Conservation (phyloP, 1,139 yeast genomes). For the Entelexis sorbosivorans region DNA sequence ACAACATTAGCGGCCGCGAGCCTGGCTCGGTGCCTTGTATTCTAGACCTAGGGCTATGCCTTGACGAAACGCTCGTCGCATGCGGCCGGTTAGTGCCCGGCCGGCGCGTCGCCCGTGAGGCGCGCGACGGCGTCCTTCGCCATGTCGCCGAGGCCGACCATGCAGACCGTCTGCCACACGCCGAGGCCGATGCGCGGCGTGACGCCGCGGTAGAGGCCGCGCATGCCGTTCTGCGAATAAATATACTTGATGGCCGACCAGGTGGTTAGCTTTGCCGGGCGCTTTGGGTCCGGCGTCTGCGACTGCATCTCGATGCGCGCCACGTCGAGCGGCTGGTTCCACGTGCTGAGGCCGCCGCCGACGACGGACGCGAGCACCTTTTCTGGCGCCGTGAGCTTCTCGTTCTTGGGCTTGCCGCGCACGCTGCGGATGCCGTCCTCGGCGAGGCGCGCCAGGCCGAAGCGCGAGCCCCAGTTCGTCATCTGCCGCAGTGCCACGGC, state of each 20-base stretch:
- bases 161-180: constrained; percentile 96
- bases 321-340: constrained; percentile 99
- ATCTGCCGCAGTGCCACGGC: constrained; percentile 98
- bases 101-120: constrained; percentile 46
- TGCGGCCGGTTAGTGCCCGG: constrained; percentile 32
- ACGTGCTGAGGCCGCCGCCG: constrained; percentile 96
- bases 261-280: constrained; percentile 85
- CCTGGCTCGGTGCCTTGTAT: too few relatives aligned
- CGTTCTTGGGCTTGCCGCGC: constrained; percentile 50
- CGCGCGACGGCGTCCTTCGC: constrained; percentile 55
- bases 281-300: constrained; percentile 79
- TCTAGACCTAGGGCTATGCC: too few relatives aligned
- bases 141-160: constrained; percentile 98
- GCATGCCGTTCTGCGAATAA: constrained; percentile 67
- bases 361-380: constrained; percentile 77
- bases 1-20: too few relatives aligned
- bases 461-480: constrained; percentile 98
- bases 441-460: constrained; percentile 83
- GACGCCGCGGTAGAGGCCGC: constrained; percentile 91
- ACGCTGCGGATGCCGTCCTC: constrained; percentile 67
- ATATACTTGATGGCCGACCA: constrained; percentile 71
- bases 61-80: too few relatives aligned
- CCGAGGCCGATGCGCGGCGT: constrained; percentile 94
- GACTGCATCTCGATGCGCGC: constrained; percentile 97
- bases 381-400: constrained; percentile 60